These are phyloP conservation scores for Elsinoe perseae DNA, from an alignment of 2,329 filamentous ascomycete genomes.

Conservation along the genomic window DNA sequence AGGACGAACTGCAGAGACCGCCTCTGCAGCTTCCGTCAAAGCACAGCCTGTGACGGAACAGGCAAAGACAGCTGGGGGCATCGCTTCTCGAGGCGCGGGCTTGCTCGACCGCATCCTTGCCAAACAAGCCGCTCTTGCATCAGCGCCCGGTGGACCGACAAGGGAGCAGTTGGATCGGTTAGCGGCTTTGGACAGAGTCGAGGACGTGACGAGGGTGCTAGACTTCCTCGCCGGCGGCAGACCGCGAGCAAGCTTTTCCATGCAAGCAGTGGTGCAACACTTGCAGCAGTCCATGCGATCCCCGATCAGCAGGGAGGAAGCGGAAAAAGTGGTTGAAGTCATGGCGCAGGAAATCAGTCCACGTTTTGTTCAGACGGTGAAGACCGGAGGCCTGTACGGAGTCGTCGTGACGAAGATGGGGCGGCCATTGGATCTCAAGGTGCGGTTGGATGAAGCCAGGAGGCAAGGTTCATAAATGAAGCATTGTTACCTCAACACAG, in stretches of 20 bases:
- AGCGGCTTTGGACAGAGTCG: constrained; percentile 40
- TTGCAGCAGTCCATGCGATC: constrained; percentile 40
- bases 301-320: constrained; percentile 40
- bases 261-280: constrained; percentile 35
- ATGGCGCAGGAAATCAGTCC: constrained; percentile 38
- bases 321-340: constrained; percentile 36
- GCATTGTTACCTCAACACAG: neutral
- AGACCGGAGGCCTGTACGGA: constrained; percentile 35
- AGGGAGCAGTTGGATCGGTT: constrained; percentile 38
- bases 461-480: neutral
- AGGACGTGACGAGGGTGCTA: constrained; percentile 39
- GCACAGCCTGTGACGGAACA: constrained; percentile 22
- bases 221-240: constrained; percentile 34
- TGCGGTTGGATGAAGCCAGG: constrained; percentile 20
- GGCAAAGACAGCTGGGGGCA: constrained; percentile 32
- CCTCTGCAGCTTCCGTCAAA: constrained; percentile 26
- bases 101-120: constrained; percentile 46
- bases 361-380: constrained; percentile 35
- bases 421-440: constrained; percentile 25
- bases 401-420: constrained; percentile 34
- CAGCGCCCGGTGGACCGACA: constrained; percentile 33
- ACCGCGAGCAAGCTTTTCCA: constrained; percentile 38
- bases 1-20: constrained; percentile 31
- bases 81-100: constrained; percentile 34
- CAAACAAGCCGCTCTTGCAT: constrained; percentile 38